Percentiles rank a stretch among this genome's conserved stretches.
Evolutionary conservation across 352 stramenopile species (phyloP).

Genomic region (Globisporangium iwayamae): DNA sequence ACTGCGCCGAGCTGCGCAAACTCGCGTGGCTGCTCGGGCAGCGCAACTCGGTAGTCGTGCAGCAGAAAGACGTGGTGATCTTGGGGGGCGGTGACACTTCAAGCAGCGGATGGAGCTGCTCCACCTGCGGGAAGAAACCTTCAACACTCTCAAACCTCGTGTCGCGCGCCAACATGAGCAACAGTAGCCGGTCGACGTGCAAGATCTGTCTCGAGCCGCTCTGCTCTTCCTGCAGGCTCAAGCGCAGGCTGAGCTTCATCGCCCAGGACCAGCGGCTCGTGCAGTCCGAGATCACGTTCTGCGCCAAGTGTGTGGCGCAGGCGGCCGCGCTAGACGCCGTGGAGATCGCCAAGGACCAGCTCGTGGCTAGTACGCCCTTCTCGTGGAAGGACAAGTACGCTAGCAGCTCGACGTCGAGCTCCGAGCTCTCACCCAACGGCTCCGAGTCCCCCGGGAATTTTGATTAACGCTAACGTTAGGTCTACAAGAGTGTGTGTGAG

Average conservation of each 20-base stretch:
- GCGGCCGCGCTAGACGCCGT: slow-evolving; percentile 30
- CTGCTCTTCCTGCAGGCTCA: slow-evolving; percentile 32
- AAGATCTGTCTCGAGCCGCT: slow-evolving; percentile 34
- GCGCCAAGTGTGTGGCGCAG: slow-evolving; percentile 26
- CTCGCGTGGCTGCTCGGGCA: slow-evolving; percentile 30
- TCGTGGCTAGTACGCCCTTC: slow-evolving; percentile 23
- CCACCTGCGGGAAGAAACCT: slow-evolving; percentile 27
- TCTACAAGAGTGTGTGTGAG: no score
- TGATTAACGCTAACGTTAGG: neutral
- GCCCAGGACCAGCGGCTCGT: slow-evolving; percentile 29
- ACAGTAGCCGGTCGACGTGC: slow-evolving; percentile 18
- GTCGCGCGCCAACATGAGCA: slow-evolving; percentile 18
- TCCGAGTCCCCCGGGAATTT: slow-evolving; percentile 1
- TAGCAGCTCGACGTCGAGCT: slow-evolving; percentile 13
- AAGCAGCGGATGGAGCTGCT: slow-evolving; percentile 16
- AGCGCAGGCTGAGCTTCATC: slow-evolving; percentile 35
- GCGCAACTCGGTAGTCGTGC: slow-evolving; percentile 14
- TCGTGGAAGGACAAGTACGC: slow-evolving; percentile 8
- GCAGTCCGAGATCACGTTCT: slow-evolving; percentile 39
- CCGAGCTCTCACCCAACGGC: slow-evolving; percentile 10
- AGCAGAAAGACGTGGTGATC: slow-evolving; percentile 13
- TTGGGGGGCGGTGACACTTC: neutral
- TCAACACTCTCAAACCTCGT: slow-evolving; percentile 15
- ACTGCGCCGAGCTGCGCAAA: slow-evolving; percentile 68
- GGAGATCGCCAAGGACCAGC: slow-evolving; percentile 26